phyloP scores from a whole-genome alignment of 1,284 basidiomycete species.

The Leccinum pachyderme region DNA sequence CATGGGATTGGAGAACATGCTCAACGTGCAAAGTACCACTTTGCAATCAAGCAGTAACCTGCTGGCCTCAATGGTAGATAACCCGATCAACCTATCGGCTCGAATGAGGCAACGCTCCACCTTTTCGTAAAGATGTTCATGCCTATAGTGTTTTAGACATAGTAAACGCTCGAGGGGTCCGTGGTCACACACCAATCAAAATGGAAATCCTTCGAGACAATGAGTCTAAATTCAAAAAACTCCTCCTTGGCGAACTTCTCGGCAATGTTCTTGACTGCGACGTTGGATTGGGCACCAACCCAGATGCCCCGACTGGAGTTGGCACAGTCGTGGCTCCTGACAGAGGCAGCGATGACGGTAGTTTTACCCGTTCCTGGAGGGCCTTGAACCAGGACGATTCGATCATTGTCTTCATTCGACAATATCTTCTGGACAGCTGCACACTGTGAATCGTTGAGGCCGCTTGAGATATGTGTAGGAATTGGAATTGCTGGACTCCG shows the following conservation, averaged over 20 bases:
- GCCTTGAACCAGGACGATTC: conserved; percentile 57
- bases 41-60: conserved; percentile 39
- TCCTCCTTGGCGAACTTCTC: conserved; percentile 40
- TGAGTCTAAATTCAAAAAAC: conserved; percentile 39
- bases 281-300: conserved; percentile 69
- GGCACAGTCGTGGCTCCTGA: conserved; percentile 37
- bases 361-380: conserved; percentile 47
- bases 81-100: conserved; percentile 42
- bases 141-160: conserved; percentile 44
- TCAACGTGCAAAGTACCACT: conserved; percentile 58
- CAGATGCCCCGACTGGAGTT: conserved; percentile 43
- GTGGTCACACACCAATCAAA: conserved; percentile 52
- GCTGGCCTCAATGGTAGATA: conserved; percentile 12
- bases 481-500: not conserved
- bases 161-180: not conserved
- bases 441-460: conserved; percentile 41
- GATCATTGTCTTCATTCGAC: conserved; percentile 34
- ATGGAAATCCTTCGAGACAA: conserved; percentile 46
- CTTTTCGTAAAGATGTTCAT: conserved; percentile 64
- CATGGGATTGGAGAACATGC: conserved; percentile 40
- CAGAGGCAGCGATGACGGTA: conserved; percentile 45
- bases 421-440: conserved; percentile 40
- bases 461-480: conserved; percentile 1
- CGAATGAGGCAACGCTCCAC: conserved; percentile 47
- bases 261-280: conserved; percentile 57